Base-by-base conservation (phyloP, 202 grass and related monocot genomes). In the Elaeis oleifera region DNA sequence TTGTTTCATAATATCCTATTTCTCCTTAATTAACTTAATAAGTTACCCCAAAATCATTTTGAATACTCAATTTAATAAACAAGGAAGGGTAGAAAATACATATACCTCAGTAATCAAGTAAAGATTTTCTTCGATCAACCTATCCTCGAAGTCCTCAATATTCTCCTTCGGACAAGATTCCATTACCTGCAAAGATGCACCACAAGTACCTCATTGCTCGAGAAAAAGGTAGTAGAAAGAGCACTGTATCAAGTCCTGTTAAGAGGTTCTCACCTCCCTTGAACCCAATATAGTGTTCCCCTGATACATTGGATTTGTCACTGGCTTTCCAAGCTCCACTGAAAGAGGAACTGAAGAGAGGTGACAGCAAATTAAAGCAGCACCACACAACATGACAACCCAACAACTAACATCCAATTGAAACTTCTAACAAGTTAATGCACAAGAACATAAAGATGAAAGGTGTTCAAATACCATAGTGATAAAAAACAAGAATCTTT, bases 81-180 rank as follows among this genome's bases (percentile, higher is more conserved):
- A 44, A 44, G 36, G 36, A 44, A 44, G 36, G 36, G 36, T 44
- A 29, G 8, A 22, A 3, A 28, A 49, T 39, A 51, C 16, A 21
- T 36, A 22, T 50, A 90, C 90, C 90, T 90, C 86, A 17, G 83
- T 87, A 25, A 62, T 83, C 1, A 96, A 61, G 76, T 90, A 96
- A 68, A 90, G 83, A 23, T 96, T 90, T 27, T 95, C 85, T 76
- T 90, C 76, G 53, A 87, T 61, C 64, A 95, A 29, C 68, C 76
- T 84, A 64, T 87, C 80, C 67, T 63, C 32, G 58, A 86, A 83
- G 63, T 75, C 73, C 8, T 56, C 64, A 22, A 86, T 71, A 59
- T 74, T 51, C 2, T 88, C 86, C 79, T 65, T 85, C 8, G 86
- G 86, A 68, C 90, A 96, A 6, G 73, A 60, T 36, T 88, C 73